Evolutionary conservation across 2,329 filamentous ascomycete genomes (phyloP), one percentile per base, ranked within the genome.

Genomic region (Blumeriella jaapii): DNA sequence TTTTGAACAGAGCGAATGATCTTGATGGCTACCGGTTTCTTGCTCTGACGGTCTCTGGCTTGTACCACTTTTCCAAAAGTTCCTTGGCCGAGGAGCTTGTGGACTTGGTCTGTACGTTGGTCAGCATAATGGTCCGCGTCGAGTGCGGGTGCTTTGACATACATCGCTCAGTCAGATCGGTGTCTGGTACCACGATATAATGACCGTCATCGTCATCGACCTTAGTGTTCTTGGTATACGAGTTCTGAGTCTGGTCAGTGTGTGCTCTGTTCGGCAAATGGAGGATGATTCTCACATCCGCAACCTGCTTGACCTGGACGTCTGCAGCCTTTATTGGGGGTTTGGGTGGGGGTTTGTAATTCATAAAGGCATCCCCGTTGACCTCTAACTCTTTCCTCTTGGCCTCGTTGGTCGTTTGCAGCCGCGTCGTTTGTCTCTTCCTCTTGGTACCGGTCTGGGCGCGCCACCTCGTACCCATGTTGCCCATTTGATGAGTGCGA

Each of bases 21-120:
- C 60, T 98, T 98, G 60, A 98, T 85, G 20, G 91, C 91, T 24
- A 93, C 93, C 4, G 68, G 57, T 56, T 87, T 84, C 48, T 70
- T 71, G 41, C 79, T 79, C 44, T 77, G 78, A 51, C 73, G 72
- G 56, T 98, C 91, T 49, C 74, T 78, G 34, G 91, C 91, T 59
- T 95, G 82, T 12, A 98, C 91, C 11, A 98, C 91, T 60, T 98
- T 98, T 55, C 91, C 91, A 56, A 98, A 98, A 0, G 91, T 98
- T 45, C 91, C 91, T 61, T 98, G 91, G 14, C 91, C 91, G 9
- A 98, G 78, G 17, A 96, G 69, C 50, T 85, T 86, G 42, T 81
- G 68, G 50, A 98, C 89, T 62, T 82, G 77, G 59, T 96, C 87
- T 94, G 48, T 16, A 28, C 20, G 39, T 9, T 12, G 18, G 44